A percentile compares a stretch with the other conserved stretches of the same genome.
These are phyloP conservation scores for Aspergillus puulaauensis DNA, from an alignment of 2,329 filamentous ascomycete genomes.

Conservation along the genomic window DNA sequence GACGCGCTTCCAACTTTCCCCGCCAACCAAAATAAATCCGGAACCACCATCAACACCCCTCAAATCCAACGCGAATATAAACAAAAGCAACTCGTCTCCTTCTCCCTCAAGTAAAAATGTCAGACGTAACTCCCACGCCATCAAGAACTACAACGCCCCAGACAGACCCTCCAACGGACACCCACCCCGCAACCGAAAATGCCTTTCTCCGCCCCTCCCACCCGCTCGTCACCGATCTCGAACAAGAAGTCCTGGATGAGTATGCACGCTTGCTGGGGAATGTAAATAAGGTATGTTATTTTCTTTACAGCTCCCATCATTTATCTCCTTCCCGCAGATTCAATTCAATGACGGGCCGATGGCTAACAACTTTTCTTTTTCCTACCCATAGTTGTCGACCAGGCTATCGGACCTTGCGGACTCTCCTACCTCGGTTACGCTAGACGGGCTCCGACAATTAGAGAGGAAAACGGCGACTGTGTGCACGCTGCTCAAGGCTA, in stretches of 20 bases:
- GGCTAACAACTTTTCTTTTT: not conserved
- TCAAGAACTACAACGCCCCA: not conserved
- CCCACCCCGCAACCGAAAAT: constrained; percentile 24
- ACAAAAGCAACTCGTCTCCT: not conserved
- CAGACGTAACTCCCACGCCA: not conserved
- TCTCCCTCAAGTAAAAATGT: not conserved
- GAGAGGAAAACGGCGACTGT: constrained; percentile 94
- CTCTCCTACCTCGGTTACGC: constrained; percentile 70
- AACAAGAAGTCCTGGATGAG: constrained; percentile 93
- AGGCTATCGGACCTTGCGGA: constrained; percentile 57
- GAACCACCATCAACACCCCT: not conserved
- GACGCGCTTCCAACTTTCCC: not conserved
- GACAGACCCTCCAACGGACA: constrained; percentile 2
- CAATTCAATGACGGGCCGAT: too few relatives aligned
- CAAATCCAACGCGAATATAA: not conserved
- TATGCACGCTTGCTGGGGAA: constrained; percentile 86
- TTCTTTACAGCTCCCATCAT: too few relatives aligned
- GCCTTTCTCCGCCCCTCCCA: constrained; percentile 40
- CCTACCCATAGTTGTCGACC: constrained; percentile 28
- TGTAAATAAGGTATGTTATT: constrained; percentile 71
- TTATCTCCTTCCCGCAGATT: too few relatives aligned
- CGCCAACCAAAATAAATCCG: not conserved
- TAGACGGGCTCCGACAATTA: constrained; percentile 77
- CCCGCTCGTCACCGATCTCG: constrained; percentile 65
- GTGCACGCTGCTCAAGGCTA: constrained; percentile 94